These are phyloP conservation scores for Cryphonectria radicalis DNA, from an alignment of 2,329 filamentous ascomycete species.

Conservation along the genomic window DNA sequence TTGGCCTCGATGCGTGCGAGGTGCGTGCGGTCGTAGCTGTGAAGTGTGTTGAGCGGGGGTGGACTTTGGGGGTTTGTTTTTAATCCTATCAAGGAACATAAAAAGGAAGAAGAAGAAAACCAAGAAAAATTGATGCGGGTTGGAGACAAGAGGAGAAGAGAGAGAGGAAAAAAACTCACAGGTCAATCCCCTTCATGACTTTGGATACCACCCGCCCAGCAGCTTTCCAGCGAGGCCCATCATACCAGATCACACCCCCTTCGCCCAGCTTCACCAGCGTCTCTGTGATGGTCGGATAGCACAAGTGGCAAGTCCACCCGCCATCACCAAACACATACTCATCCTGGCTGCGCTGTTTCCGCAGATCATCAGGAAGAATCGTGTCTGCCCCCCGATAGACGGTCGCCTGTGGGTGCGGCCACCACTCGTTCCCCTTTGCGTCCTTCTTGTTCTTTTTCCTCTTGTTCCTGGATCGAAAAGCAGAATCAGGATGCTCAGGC, in stretches of 20 bases:
- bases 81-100: no score
- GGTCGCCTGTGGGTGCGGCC: slow-evolving; percentile 51
- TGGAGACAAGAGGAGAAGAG: no score
- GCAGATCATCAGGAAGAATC: slow-evolving; percentile 45
- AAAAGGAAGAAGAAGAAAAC: no score
- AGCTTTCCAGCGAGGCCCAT: slow-evolving; percentile 46
- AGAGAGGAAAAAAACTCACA: slow-evolving; percentile 38
- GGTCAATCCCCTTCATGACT: slow-evolving; percentile 47
- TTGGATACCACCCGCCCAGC: slow-evolving; percentile 45
- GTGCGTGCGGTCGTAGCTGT: slow-evolving; percentile 32
- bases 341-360: slow-evolving; percentile 35
- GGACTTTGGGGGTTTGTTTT: no score
- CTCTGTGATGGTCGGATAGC: slow-evolving; percentile 47
- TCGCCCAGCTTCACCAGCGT: slow-evolving; percentile 41
- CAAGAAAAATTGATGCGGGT: no score
- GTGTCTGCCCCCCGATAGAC: slow-evolving; percentile 44
- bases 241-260: slow-evolving; percentile 49
- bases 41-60: no score
- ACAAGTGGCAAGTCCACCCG: slow-evolving; percentile 52
- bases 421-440: slow-evolving; percentile 37
- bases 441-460: background rate
- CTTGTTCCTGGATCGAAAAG: background rate
- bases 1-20: slow-evolving; percentile 42
- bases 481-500: background rate
- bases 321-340: slow-evolving; percentile 44